Percentiles rank a stretch among this genome's conserved stretches.
phyloP scores from a whole-genome alignment of 805 yeast species.

The Nakazawaea populi region DNA sequence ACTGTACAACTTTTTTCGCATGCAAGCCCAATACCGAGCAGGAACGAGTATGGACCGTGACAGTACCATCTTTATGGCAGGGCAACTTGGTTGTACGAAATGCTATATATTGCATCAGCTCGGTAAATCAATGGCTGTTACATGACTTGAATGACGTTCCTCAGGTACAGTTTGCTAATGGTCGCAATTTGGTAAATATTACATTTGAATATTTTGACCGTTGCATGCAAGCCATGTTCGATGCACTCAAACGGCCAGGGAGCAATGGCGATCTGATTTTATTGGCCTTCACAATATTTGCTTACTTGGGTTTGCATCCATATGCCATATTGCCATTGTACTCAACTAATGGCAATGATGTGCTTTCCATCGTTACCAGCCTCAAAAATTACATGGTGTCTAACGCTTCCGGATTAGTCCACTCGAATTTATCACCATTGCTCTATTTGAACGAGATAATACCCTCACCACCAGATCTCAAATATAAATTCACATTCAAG shows the following conservation, averaged over 20 bases:
- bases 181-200: background rate
- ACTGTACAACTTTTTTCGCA: background rate
- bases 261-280: background rate
- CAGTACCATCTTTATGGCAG: constrained; percentile 1
- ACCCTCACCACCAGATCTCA: background rate
- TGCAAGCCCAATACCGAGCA: background rate
- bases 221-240: background rate
- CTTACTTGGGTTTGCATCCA: background rate
- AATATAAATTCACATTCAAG: background rate
- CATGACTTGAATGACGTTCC: background rate
- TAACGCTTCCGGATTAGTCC: background rate
- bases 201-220: background rate
- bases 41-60: background rate
- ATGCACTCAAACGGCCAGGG: background rate
- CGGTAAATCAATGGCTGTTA: background rate
- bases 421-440: background rate
- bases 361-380: background rate
- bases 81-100: background rate
- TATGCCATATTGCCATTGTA: background rate
- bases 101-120: constrained; percentile 3
- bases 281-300: background rate
- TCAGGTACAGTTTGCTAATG: background rate
- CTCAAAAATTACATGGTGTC: background rate
- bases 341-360: background rate
- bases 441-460: background rate